These are phyloP conservation scores for Aspergillus sp. DNA, from an alignment of 2,329 filamentous ascomycete species.

Conservation along the genomic window DNA sequence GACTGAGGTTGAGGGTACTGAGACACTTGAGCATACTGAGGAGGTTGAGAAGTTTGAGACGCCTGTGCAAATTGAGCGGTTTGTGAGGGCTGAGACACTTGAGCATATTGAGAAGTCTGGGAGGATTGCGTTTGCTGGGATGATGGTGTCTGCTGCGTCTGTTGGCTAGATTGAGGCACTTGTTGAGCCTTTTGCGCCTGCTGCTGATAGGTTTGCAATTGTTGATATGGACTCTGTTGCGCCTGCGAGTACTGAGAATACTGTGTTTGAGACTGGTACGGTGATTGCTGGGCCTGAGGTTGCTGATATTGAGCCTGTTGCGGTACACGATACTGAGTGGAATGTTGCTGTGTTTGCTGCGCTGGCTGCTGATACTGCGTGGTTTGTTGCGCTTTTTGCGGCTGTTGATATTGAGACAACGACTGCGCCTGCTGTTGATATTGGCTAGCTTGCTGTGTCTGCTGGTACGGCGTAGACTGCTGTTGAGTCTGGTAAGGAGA, in stretches of 20 bases:
- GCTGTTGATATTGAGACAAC: constrained; percentile 16
- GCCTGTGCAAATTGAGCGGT: constrained; percentile 4
- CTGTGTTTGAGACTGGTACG: constrained; percentile 21
- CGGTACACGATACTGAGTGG: constrained; percentile 17
- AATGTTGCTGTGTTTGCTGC: constrained; percentile 25
- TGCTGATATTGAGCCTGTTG: constrained; percentile 21
- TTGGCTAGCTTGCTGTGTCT: constrained; percentile 9
- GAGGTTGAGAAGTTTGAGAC: background rate
- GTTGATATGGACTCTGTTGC: constrained; percentile 10
- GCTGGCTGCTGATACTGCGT: constrained; percentile 23
- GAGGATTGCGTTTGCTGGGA: constrained; percentile 18
- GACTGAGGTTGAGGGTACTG: constrained; percentile 27
- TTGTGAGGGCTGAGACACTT: background rate
- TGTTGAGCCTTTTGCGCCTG: constrained; percentile 1
- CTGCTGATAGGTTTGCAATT: too few relatives aligned
- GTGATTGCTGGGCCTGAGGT: constrained; percentile 18
- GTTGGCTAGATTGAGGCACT: constrained; percentile 10
- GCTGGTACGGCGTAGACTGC: constrained; percentile 1
- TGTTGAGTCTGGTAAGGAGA: constrained; percentile 10
- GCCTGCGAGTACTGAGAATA: background rate
- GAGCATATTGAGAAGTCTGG: background rate
- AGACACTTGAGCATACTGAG: constrained; percentile 9
- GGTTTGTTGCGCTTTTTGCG: constrained; percentile 20
- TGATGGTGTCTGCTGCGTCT: constrained; percentile 24
- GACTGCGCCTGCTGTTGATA: constrained; percentile 16